A percentile compares a stretch with the other conserved stretches of the same genome.
These are phyloP conservation scores for Tylopilus sp. DNA, from an alignment of 768 basidiomycete genomes.

Conservation along the genomic window DNA sequence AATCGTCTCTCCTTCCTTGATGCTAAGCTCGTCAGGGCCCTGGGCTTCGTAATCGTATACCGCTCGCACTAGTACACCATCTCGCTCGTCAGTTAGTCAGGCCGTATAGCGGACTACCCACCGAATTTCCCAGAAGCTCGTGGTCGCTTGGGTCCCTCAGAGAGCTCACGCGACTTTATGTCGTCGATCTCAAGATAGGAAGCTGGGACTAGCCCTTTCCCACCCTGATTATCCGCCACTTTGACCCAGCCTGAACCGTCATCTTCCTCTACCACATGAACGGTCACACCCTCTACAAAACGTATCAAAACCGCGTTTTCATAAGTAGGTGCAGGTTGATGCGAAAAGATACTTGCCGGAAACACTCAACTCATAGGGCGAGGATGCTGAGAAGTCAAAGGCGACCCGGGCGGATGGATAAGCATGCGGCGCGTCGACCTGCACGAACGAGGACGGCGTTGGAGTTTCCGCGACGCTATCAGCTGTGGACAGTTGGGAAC, in stretches of 20 bases:
- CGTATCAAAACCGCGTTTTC: conserved; percentile 11
- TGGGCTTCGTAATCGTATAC: conserved; percentile 75
- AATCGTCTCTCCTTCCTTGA: conserved; percentile 59
- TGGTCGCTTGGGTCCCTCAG: conserved; percentile 14
- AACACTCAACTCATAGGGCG: conserved; percentile 72
- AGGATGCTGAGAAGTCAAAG: conserved; percentile 73
- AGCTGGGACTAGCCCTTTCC: conserved; percentile 79
- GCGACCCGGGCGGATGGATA: conserved; percentile 58
- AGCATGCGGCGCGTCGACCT: conserved; percentile 34
- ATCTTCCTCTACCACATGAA: conserved; percentile 73
- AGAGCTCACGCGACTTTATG: conserved; percentile 17
- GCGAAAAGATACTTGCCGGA: conserved; percentile 42
- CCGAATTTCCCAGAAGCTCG: conserved; percentile 49
- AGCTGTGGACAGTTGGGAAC: conserved; percentile 5
- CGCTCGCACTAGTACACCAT: conserved; percentile 58
- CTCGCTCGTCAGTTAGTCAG: conserved; percentile 3
- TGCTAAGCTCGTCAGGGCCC: conserved; percentile 65
- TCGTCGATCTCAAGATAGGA: conserved; percentile 58
- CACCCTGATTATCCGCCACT: conserved; percentile 54
- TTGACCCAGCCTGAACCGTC: conserved; percentile 89
- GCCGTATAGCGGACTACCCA: conserved; percentile 30
- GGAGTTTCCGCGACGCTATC: conserved; percentile 29
- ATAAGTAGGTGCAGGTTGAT: conserved; percentile 3
- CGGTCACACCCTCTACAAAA: conserved; percentile 54
- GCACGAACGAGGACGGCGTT: conserved; percentile 58